These are phyloP conservation scores for Pythium monospermum DNA, from an alignment of 352 stramenopile species.

Conservation along the genomic window DNA sequence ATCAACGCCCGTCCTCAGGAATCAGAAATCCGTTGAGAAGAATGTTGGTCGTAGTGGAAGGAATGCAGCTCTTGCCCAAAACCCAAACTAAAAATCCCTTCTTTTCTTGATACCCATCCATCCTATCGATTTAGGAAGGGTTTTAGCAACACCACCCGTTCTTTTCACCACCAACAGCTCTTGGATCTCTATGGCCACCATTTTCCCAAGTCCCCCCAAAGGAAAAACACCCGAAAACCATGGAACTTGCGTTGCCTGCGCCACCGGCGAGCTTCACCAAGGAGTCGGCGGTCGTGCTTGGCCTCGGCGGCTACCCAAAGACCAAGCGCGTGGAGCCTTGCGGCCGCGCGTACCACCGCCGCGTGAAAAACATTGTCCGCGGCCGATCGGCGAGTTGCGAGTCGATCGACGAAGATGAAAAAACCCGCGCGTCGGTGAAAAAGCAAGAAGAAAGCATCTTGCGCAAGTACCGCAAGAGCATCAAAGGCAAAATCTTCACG, in stretches of 20 bases:
- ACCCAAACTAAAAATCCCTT: too few species aligned
- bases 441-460: conserved; percentile 67
- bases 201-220: too few species aligned
- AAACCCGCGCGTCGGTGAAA: conserved; percentile 48
- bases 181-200: too few species aligned
- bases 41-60: too few species aligned
- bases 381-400: conserved; percentile 75
- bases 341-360: conserved; percentile 65
- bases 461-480: conserved; percentile 77
- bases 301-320: conserved; percentile 67
- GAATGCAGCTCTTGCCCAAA: too few species aligned
- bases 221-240: too few species aligned
- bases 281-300: conserved; percentile 46
- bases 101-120: neutral
- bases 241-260: conserved; percentile 38
- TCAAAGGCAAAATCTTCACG: conserved; percentile 77
- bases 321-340: conserved; percentile 74
- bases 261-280: conserved; percentile 42
- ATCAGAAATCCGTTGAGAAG: too few species aligned
- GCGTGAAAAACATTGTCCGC: conserved; percentile 68
- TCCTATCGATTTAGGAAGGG: neutral
- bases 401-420: conserved; percentile 59
- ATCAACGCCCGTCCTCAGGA: too few species aligned
- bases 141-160: neutral
- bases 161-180: neutral